Base-by-base conservation (phyloP, 1,139 yeast genomes). In the Blastobotrys illinoisensis region DNA sequence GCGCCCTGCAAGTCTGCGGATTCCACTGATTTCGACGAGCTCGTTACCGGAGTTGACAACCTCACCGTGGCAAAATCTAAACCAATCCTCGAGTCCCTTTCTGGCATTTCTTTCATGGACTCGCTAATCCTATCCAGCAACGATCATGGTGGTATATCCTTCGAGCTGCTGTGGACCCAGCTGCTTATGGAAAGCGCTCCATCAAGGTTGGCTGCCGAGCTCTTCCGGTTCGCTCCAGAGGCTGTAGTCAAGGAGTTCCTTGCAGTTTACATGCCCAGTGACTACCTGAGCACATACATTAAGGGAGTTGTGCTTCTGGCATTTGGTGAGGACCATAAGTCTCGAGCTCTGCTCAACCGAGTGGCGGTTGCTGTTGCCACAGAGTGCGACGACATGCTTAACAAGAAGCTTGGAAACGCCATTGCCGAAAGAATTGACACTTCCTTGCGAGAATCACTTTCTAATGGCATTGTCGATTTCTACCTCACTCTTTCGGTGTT, bases 211-310 rank as follows among this genome's bases (percentile, higher is more conserved):
- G 56, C 59, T 9, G 57, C 54, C 26, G 50, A 50, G 28, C 49
- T 54, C 26, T 48, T 19, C 13, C 24, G 48, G 24, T 32, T 32
- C 3, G 56, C 52, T 3, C 48, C 45, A 9, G 40, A 24, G 20
- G 21, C 36, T 9, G 51, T 48, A 9, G 47, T 50, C 7, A 26
- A 48, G 43, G 51, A 53, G 20, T 54, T 52, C 13, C 44, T 53
- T 9, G 51, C 54, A 45, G 57, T 50, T 9, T 66, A 62, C 52
- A 51, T 63, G 9, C 56, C 57, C 5, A 51, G 50, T 5, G 64
- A 62, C 46, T 51, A 54, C 36, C 54, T 64, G 6, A 51, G 65
- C 1, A 54, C 61, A 2, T 65, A 67, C 54, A 54, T 66, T 23
- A 56, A 56, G 46, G 70, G 66, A 1, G 56, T 57, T 26, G 54